A percentile compares a stretch with the other conserved stretches of the same genome.
Evolutionary conservation across 805 yeast species (phyloP).

Genomic region (Lipomyces orientalis): DNA sequence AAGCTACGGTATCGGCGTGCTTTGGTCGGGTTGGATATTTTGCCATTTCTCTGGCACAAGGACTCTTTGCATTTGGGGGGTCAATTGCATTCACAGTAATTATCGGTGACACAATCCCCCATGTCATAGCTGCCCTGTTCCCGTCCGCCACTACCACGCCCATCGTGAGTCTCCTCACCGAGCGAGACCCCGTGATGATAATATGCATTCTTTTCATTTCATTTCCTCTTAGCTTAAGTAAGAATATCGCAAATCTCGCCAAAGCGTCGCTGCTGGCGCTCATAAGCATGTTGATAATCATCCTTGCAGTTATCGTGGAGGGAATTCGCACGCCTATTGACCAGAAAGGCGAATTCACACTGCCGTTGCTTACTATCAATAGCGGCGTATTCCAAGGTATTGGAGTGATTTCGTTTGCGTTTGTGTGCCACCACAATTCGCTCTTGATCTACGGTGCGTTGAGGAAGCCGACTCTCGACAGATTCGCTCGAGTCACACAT

Average conservation of each 20-base stretch:
- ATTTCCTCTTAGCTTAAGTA: conserved; percentile 78
- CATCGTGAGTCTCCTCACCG: conserved; percentile 60
- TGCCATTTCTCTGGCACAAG: conserved; percentile 73
- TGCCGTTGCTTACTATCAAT: conserved; percentile 56
- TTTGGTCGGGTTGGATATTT: conserved; percentile 76
- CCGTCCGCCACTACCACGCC: conserved; percentile 49
- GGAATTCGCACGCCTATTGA: conserved; percentile 66
- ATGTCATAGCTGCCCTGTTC: conserved; percentile 73
- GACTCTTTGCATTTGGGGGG: conserved; percentile 92
- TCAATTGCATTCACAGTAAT: conserved; percentile 92
- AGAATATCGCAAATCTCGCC: conserved; percentile 83
- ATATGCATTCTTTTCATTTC: conserved; percentile 74
- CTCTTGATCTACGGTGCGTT: conserved; percentile 87
- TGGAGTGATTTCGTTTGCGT: conserved; percentile 92
- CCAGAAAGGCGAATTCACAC: conserved; percentile 56
- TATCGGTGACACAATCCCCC: conserved; percentile 94
- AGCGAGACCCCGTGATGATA: conserved; percentile 72
- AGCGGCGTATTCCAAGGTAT: conserved; percentile 82
- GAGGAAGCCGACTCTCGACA: conserved; percentile 71
- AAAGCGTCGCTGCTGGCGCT: conserved; percentile 87
- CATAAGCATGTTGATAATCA: conserved; percentile 80
- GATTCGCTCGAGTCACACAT: conserved; percentile 81
- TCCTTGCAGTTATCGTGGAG: conserved; percentile 69
- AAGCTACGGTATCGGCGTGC: conserved; percentile 80
- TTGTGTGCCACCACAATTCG: conserved; percentile 95